Conservation (phyloP, 2,329 filamentous ascomycete genomes). For the Sporothrix globosa region DNA sequence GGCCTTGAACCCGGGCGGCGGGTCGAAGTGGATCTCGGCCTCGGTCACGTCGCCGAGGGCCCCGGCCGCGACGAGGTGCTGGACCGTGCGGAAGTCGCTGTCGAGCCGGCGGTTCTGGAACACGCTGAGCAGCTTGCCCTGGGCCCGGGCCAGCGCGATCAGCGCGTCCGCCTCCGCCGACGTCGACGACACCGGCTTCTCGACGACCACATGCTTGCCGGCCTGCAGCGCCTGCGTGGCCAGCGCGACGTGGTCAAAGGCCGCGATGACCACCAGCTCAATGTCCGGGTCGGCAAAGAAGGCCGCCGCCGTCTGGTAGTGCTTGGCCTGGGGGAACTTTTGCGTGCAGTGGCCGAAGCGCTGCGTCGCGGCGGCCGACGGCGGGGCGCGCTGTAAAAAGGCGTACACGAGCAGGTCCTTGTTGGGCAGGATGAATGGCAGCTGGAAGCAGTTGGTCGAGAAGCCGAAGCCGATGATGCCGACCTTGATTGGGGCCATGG, state of each 20-base stretch:
- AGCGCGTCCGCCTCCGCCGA: constrained; percentile 60
- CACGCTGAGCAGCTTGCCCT: constrained; percentile 54
- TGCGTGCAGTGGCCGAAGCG: constrained; percentile 51
- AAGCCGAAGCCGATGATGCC: constrained; percentile 56
- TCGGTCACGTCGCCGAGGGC: constrained; percentile 64
- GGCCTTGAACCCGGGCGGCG: constrained; percentile 39
- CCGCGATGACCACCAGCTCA: constrained; percentile 65
- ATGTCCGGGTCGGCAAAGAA: constrained; percentile 62
- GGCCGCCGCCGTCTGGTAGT: constrained; percentile 61
- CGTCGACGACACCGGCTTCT: constrained; percentile 52
- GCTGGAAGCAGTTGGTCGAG: constrained; percentile 53
- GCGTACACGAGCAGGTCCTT: constrained; percentile 52
- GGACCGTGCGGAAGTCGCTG: constrained; percentile 64
- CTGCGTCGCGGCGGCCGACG: constrained; percentile 33
- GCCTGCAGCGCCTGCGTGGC: constrained; percentile 58
- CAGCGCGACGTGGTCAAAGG: constrained; percentile 60
- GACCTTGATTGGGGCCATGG: constrained; percentile 46
- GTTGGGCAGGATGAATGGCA: constrained; percentile 55
- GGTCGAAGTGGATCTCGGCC: constrained; percentile 69
- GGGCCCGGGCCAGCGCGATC: constrained; percentile 51
- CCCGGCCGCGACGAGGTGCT: constrained; percentile 54
- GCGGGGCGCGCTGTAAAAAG: constrained; percentile 52
- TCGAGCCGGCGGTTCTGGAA: constrained; percentile 59
- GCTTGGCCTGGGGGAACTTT: constrained; percentile 55
- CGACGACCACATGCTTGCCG: constrained; percentile 56